A percentile compares a stretch with the other conserved stretches of the same genome.
phyloP scores from a whole-genome alignment of 106 monocot species.

The Dioscorea zingiberensis region DNA sequence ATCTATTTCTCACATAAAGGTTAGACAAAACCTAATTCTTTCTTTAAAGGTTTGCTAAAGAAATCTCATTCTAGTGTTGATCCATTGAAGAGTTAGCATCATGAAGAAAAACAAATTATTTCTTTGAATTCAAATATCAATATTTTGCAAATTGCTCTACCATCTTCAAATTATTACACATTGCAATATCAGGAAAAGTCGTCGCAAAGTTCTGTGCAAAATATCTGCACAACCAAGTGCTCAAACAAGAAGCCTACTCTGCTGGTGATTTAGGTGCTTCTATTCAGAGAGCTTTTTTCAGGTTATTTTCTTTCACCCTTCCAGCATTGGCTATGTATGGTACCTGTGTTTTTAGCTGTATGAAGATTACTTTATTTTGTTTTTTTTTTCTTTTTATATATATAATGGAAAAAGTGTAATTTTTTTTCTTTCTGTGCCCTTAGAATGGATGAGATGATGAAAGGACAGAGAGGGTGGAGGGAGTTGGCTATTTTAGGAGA shows the following conservation, averaged over 20 bases:
- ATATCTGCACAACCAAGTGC: constrained; percentile 64
- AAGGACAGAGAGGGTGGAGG: constrained; percentile 90
- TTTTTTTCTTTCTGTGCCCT: background rate
- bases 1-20: too few species aligned
- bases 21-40: too few species aligned
- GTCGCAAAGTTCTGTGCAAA: constrained; percentile 97
- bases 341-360: background rate
- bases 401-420: background rate
- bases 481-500: constrained; percentile 79
- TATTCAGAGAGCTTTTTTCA: constrained; percentile 79
- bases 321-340: background rate
- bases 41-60: too few species aligned
- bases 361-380: background rate
- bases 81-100: too few species aligned
- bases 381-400: background rate
- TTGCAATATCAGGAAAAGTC: constrained; percentile 62
- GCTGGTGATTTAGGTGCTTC: constrained; percentile 70
- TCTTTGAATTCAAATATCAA: too few species aligned
- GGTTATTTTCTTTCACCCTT: constrained; percentile 27
- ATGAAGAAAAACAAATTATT: too few species aligned
- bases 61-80: too few species aligned
- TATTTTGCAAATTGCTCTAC: too few species aligned
- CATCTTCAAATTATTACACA: background rate
- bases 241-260: constrained; percentile 55
- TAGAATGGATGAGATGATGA: constrained; percentile 99